Conservation (phyloP, 257 asterid genomes). For the Perilla frutescens region DNA sequence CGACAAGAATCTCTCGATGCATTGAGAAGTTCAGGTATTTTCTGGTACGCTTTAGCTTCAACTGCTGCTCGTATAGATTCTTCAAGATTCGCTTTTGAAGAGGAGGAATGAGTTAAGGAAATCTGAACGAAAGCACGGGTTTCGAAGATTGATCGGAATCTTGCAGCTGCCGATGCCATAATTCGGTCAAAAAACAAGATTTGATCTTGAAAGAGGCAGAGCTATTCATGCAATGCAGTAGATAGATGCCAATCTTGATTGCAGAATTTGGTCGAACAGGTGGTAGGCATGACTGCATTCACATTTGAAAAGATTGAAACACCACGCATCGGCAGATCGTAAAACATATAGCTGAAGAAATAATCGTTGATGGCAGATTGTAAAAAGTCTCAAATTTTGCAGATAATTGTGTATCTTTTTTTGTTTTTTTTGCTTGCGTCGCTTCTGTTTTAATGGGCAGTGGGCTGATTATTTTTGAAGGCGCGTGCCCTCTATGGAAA, state of each 20-base stretch:
- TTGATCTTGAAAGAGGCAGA: background rate
- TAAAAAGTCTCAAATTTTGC: too few relatives aligned
- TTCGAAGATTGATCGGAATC: slow-evolving; percentile 13
- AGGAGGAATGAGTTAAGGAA: slow-evolving; percentile 38
- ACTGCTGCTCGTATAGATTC: slow-evolving; percentile 62
- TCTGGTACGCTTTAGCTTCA: slow-evolving; percentile 53
- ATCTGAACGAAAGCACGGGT: slow-evolving; percentile 29
- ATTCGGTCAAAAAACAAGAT: background rate
- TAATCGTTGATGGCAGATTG: too few relatives aligned
- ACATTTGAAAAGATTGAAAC: background rate
- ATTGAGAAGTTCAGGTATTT: slow-evolving; percentile 63
- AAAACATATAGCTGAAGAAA: background rate
- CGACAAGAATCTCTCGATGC: slow-evolving; percentile 35
- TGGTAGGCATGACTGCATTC: background rate
- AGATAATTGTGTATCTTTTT: too few relatives aligned
- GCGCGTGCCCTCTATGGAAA: too few relatives aligned
- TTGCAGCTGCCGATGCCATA: slow-evolving; percentile 22
- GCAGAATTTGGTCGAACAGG: slow-evolving; percentile 42
- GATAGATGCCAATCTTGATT: background rate
- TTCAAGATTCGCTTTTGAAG: slow-evolving; percentile 43
- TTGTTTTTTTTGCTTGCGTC: too few relatives aligned
- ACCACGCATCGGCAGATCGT: background rate
- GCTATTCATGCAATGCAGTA: background rate
- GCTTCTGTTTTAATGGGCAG: too few relatives aligned
- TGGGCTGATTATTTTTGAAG: too few relatives aligned